phyloP scores from a whole-genome alignment of 495 filamentous ascomycete species.

The Penicillium chermesinum region DNA sequence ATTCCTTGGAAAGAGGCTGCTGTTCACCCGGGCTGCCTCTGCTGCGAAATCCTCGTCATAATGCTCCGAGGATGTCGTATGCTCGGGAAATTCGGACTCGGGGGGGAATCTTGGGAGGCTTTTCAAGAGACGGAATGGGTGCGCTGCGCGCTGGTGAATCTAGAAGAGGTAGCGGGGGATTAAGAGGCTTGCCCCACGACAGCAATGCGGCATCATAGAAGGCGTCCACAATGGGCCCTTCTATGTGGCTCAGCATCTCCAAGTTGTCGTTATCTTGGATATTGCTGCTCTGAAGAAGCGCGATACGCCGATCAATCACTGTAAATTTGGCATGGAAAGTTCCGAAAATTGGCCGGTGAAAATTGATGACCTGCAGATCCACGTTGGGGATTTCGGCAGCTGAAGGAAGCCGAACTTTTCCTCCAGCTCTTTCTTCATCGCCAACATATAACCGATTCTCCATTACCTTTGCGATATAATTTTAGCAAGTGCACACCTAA shows the following conservation, averaged over 20 bases:
- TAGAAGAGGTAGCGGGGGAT: slow-evolving; percentile 56
- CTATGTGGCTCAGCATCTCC: slow-evolving; percentile 75
- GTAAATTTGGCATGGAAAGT: slow-evolving; percentile 77
- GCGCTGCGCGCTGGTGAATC: slow-evolving; percentile 43
- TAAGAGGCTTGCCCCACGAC: slow-evolving; percentile 60
- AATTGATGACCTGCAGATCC: slow-evolving; percentile 70
- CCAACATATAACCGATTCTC: slow-evolving; percentile 58
- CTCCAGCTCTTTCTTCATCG: slow-evolving; percentile 51
- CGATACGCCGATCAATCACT: slow-evolving; percentile 65
- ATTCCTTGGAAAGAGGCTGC: slow-evolving; percentile 39
- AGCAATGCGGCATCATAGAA: slow-evolving; percentile 68
- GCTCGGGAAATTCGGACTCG: slow-evolving; percentile 44
- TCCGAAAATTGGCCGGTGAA: slow-evolving; percentile 64
- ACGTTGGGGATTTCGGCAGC: slow-evolving; percentile 62
- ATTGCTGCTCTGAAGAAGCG: slow-evolving; percentile 68
- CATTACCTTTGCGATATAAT: slow-evolving; percentile 28
- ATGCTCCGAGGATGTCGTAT: slow-evolving; percentile 52
- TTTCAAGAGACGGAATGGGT: slow-evolving; percentile 22
- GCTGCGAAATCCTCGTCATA: slow-evolving; percentile 56
- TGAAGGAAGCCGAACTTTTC: slow-evolving; percentile 53
- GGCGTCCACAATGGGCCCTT: slow-evolving; percentile 70
- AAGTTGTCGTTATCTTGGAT: slow-evolving; percentile 74
- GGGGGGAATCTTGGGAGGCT: not conserved
- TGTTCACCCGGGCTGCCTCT: slow-evolving; percentile 58
- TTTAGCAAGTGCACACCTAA: slow-evolving; percentile 5